Conservation (phyloP, 2,329 filamentous ascomycete species). For the Fusarium oxysporum region DNA sequence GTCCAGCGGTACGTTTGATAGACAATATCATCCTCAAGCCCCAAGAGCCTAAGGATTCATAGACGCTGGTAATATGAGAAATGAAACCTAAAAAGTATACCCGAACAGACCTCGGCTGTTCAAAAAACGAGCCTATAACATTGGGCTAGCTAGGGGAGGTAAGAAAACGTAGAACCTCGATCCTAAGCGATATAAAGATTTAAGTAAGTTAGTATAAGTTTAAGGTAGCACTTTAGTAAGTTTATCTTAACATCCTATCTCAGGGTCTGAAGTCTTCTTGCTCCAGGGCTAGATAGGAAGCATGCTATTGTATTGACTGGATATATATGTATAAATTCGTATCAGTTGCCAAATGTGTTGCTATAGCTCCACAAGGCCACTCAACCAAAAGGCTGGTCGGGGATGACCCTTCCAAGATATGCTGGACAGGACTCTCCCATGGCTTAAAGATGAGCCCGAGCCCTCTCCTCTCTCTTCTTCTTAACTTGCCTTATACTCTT, state of each 20-base stretch:
- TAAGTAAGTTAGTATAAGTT: neutral
- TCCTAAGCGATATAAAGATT: neutral
- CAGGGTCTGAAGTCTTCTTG: neutral
- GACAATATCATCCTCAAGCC: conserved; percentile 86
- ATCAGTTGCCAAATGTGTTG: neutral
- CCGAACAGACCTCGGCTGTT: conserved; percentile 27
- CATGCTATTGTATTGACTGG: conserved; percentile 2
- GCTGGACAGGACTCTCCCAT: conserved; percentile 15
- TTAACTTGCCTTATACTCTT: conserved; percentile 59
- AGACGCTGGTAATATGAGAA: conserved; percentile 5
- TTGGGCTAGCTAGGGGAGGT: neutral
- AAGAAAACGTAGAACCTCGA: neutral
- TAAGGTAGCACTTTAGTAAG: neutral
- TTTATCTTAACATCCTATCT: neutral
- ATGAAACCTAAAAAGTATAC: conserved; percentile 27
- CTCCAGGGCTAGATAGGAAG: neutral
- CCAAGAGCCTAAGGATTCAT: conserved; percentile 22
- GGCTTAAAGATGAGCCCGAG: conserved; percentile 61
- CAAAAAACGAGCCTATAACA: conserved; percentile 12
- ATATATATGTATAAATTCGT: conserved; percentile 19
- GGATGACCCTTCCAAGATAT: conserved; percentile 4
- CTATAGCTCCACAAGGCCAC: neutral
- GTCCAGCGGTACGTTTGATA: conserved; percentile 85
- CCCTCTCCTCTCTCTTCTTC: conserved; percentile 62
- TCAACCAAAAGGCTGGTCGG: neutral